These are phyloP conservation scores for Moelleriella libera DNA, from an alignment of 2,329 filamentous ascomycete genomes.

Conservation along the genomic window DNA sequence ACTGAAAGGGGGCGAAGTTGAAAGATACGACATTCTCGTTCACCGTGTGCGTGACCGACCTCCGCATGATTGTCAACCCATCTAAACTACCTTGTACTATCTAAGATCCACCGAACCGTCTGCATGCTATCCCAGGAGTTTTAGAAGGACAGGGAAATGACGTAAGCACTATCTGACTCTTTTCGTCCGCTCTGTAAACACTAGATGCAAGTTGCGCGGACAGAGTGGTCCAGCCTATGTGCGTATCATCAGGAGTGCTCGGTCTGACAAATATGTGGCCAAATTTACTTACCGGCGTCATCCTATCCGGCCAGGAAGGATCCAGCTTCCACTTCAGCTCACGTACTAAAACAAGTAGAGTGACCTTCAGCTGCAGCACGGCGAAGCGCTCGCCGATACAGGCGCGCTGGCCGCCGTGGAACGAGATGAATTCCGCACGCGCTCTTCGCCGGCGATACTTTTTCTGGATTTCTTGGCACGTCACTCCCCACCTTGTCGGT, in stretches of 20 bases:
- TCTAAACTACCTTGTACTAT: background rate
- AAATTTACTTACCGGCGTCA: conserved; percentile 17
- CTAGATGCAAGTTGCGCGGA: conserved; percentile 3
- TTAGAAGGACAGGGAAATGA: background rate
- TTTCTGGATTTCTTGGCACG: conserved; percentile 18
- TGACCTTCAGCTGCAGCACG: conserved; percentile 20
- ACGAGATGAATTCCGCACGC: conserved; percentile 24
- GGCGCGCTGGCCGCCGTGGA: conserved; percentile 23
- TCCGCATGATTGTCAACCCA: too few species aligned
- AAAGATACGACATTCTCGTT: too few species aligned
- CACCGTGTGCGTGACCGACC: too few species aligned
- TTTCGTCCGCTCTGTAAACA: conserved; percentile 1
- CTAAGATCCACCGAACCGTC: background rate
- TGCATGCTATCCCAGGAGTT: too few species aligned
- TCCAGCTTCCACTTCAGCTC: conserved; percentile 16
- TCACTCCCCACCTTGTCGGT: conserved; percentile 22
- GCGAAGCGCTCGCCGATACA: conserved; percentile 27
- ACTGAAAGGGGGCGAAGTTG: too few species aligned
- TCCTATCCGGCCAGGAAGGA: conserved; percentile 14
- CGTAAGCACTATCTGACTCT: background rate
- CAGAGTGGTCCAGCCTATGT: conserved; percentile 6
- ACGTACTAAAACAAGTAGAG: conserved; percentile 16
- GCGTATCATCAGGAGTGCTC: background rate
- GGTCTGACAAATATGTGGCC: background rate
- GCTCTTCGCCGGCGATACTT: conserved; percentile 19